Conservation (phyloP, 805 yeast species). For the Sungouiozyma ichnusensis region DNA sequence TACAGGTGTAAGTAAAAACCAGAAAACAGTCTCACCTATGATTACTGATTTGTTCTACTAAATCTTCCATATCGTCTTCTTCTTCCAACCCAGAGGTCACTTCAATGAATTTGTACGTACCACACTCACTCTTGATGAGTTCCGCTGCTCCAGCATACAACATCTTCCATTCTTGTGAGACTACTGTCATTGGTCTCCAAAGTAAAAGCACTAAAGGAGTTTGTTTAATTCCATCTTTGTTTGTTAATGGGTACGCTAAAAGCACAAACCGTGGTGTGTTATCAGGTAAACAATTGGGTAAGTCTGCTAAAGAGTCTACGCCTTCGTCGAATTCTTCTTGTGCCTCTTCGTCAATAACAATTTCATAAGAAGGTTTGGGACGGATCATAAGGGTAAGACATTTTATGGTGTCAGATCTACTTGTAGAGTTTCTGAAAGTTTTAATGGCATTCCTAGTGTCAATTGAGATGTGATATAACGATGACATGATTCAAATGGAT, state of each 20-base stretch:
- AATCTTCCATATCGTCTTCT: slow-evolving; percentile 24
- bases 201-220: slow-evolving; percentile 73
- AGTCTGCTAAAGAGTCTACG: slow-evolving; percentile 40
- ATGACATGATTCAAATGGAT: slow-evolving; percentile 30
- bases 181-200: slow-evolving; percentile 79
- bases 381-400: slow-evolving; percentile 39
- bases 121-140: slow-evolving; percentile 64
- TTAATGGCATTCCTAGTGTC: slow-evolving; percentile 50
- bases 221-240: slow-evolving; percentile 60
- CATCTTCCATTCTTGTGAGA: slow-evolving; percentile 71
- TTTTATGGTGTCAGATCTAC: slow-evolving; percentile 50
- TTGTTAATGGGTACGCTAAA: slow-evolving; percentile 62
- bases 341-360: slow-evolving; percentile 30
- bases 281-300: slow-evolving; percentile 71
- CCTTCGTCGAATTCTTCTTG: slow-evolving; percentile 44
- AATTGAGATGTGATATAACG: slow-evolving; percentile 52
- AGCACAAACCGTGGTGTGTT: slow-evolving; percentile 68
- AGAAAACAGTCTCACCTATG: not conserved
- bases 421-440: slow-evolving; percentile 65
- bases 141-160: slow-evolving; percentile 87
- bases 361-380: slow-evolving; percentile 26
- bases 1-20: not conserved
- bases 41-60: slow-evolving; percentile 32
- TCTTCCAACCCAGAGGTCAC: slow-evolving; percentile 27
- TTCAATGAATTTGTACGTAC: slow-evolving; percentile 41